Conservation (phyloP, 2,329 filamentous ascomycete genomes). For the Metarhizium brunneum region DNA sequence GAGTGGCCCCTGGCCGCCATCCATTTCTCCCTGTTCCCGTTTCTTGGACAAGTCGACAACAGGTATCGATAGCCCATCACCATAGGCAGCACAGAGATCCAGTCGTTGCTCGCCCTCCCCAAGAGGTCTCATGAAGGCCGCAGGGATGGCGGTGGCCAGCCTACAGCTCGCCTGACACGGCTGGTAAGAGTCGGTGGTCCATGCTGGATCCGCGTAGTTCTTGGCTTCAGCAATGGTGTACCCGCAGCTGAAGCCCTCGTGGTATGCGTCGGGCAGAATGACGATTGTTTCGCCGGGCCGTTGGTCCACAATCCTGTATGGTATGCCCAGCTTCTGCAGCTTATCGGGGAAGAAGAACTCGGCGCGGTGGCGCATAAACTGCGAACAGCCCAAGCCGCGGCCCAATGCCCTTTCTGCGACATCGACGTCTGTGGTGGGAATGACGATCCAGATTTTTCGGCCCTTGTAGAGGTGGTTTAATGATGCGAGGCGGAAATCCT, state of each 20-base stretch:
- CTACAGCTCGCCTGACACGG: slow-evolving; percentile 23
- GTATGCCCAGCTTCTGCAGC: slow-evolving; percentile 27
- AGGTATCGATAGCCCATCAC: neutral
- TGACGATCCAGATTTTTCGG: slow-evolving; percentile 30
- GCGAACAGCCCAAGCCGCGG: slow-evolving; percentile 24
- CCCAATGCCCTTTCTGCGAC: slow-evolving; percentile 24
- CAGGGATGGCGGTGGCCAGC: slow-evolving; percentile 26
- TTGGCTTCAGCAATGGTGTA: slow-evolving; percentile 31
- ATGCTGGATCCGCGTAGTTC: slow-evolving; percentile 28
- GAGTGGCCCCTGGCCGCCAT: neutral
- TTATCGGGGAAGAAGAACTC: slow-evolving; percentile 32
- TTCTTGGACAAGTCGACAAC: neutral
- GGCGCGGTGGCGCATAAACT: slow-evolving; percentile 31
- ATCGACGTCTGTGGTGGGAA: slow-evolving; percentile 26
- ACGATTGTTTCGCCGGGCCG: slow-evolving; percentile 30
- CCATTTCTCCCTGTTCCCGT: neutral
- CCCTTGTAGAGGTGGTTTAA: slow-evolving; percentile 30
- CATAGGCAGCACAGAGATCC: slow-evolving; percentile 23
- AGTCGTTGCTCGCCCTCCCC: slow-evolving; percentile 21
- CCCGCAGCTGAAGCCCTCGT: slow-evolving; percentile 31
- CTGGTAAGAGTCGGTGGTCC: slow-evolving; percentile 25
- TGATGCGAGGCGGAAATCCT: slow-evolving; percentile 28
- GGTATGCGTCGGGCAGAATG: slow-evolving; percentile 29
- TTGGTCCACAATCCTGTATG: slow-evolving; percentile 28
- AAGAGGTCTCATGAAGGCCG: slow-evolving; percentile 22